These are phyloP conservation scores for Colletotrichum spaethianum DNA, from an alignment of 2,329 filamentous ascomycete genomes.

Conservation along the genomic window DNA sequence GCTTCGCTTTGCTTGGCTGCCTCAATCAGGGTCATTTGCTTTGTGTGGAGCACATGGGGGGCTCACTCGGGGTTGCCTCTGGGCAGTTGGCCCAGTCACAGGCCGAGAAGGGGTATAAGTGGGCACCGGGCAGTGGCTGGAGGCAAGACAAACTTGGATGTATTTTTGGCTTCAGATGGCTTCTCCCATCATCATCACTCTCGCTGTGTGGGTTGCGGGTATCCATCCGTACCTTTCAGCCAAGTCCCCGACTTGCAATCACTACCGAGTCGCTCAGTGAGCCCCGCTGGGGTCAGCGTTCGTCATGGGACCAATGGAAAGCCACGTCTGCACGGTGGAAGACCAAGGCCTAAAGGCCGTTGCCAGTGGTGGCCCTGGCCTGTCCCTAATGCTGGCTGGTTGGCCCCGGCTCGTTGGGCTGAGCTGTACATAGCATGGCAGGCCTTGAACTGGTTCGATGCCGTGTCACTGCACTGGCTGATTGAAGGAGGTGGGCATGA, in stretches of 20 bases:
- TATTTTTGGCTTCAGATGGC: constrained; percentile 41
- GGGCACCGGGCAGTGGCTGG: constrained; percentile 30
- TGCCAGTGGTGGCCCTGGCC: constrained; percentile 2
- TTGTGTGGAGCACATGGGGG: constrained; percentile 30
- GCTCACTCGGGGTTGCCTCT: constrained; percentile 16
- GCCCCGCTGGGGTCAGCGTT: constrained; percentile 9
- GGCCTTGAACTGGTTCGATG: constrained; percentile 20
- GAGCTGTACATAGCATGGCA: not conserved
- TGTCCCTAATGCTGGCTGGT: not conserved
- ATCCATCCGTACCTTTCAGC: not conserved
- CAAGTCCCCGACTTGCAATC: constrained; percentile 3
- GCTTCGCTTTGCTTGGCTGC: constrained; percentile 36
- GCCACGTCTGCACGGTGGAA: constrained; percentile 16
- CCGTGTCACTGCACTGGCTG: constrained; percentile 10
- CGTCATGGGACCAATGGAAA: constrained; percentile 27
- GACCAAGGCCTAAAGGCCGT: constrained; percentile 6
- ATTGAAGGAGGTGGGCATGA: not conserved
- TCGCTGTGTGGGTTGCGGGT: not conserved
- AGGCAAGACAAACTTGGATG: constrained; percentile 1
- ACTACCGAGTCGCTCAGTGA: not conserved
- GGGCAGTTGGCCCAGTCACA: constrained; percentile 22
- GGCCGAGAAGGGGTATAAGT: not conserved
- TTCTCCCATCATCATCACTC: constrained; percentile 17
- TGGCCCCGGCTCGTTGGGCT: constrained; percentile 12
- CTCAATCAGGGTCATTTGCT: constrained; percentile 39